Percentiles rank a stretch among this genome's conserved stretches.
These are phyloP conservation scores for Silene conica DNA, from an alignment of 148 eudicot genomes.

Conservation along the genomic window DNA sequence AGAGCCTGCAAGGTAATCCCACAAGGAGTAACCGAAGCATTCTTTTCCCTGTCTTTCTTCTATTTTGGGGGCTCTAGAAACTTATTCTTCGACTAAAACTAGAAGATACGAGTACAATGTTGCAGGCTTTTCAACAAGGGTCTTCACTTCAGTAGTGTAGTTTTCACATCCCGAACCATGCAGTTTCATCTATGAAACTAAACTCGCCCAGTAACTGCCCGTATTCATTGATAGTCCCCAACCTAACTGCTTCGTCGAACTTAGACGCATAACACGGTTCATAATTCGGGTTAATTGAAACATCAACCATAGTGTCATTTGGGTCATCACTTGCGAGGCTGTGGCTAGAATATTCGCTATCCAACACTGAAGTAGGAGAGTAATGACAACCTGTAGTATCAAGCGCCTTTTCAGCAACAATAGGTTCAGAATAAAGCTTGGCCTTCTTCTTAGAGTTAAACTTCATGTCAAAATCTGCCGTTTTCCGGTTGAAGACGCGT, in stretches of 20 bases:
- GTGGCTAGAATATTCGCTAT: constrained; percentile 10
- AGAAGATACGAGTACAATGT: constrained; percentile 6
- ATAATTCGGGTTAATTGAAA: neutral
- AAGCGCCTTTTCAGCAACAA: neutral
- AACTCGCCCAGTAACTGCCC: constrained; percentile 27
- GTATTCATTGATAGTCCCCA: constrained; percentile 23
- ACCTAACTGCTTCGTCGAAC: constrained; percentile 22
- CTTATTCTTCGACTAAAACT: constrained; percentile 16
- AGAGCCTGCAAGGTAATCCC: constrained; percentile 16
- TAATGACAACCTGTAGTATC: constrained; percentile 4
- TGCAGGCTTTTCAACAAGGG: neutral
- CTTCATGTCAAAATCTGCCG: constrained; percentile 5
- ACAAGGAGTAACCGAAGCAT: constrained; percentile 1
- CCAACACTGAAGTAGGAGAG: constrained; percentile 30
- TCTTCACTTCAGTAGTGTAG: neutral
- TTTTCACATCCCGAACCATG: neutral
- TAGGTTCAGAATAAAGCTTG: neutral
- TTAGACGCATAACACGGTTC: neutral
- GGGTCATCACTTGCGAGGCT: neutral
- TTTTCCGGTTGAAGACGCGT: constrained; percentile 11
- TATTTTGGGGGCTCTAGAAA: constrained; percentile 14
- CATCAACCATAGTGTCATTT: neutral
- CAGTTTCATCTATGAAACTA: constrained; percentile 23
- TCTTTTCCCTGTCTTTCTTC: constrained; percentile 16
- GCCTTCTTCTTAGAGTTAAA: neutral